Evolutionary conservation across 2,329 filamentous ascomycete genomes (phyloP), one percentile per base, ranked within the genome.

Genomic region (Pseudogymnoascus sp.): DNA sequence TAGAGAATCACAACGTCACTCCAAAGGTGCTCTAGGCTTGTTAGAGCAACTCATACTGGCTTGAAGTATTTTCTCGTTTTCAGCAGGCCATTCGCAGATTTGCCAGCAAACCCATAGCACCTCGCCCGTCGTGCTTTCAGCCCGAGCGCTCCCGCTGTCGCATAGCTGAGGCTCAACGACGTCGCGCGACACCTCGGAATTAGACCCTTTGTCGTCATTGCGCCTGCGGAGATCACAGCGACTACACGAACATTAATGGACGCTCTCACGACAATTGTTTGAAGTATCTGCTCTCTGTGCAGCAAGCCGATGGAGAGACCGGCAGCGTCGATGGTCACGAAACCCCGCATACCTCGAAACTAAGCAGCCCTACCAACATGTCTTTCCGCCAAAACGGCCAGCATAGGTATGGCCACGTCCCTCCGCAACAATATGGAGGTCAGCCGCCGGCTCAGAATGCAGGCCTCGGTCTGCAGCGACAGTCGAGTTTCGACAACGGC

Each of bases 401-500:
- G 71, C 80, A 82, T 72, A 82, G 84, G 50, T 87, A 87, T 68
- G 84, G 84, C 74, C 82, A 87, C 74, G 75, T 87, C 58, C 84
- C 85, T 64, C 85, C 84, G 14, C 83, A 84, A 30, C 84, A 86
- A 70, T 87, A 87, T 65, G 75, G 78, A 57, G 72, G 73, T 63
- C 76, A 74, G 47, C 68, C 74, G 59, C 65, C 70, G 41, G 73
- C 76, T 43, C 73, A 75, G 62, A 69, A 73, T 57, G 62, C 69
- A 37, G 76, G 77, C 65, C 73, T 76, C 18, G 65, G 66, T 37
- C 36, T 72, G 33, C 69, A 68, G 43, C 80, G 88, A 66, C 81
- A 84, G 65, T 81, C 83, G 57, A 93, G 88, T 76, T 91, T 90
- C 76, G 86, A 91, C 72, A 84, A 81, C 66, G 89, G 87, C 65